Base-by-base conservation (phyloP, 73 alveolate genomes). In the Paramecium primaurelia region DNA sequence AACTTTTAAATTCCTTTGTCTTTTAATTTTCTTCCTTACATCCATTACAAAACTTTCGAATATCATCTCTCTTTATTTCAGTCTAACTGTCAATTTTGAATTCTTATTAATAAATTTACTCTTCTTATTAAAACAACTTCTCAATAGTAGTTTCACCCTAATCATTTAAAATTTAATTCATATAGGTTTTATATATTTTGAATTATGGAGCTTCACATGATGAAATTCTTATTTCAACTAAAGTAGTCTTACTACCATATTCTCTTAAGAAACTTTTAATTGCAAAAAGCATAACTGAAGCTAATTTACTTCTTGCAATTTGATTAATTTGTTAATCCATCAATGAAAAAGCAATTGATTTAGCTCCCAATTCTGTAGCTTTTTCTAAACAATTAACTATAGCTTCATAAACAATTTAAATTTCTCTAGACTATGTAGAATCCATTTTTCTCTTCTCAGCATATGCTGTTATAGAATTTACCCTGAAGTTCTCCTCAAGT, bases 331-430 rank as follows among this genome's bases (percentile, higher is more conserved):
- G 26, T 11, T 59, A 26, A 22, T 80, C 91, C 58, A 80, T 32
- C 4, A 80, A 51, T 0, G 71, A 42, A 10, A 80, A 47, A 26
- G 91, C 91, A 8, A 80, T 80, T 12, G 91, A 45, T 47, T 80
- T 44, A 5, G 45, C 58, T 12, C 91, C 91, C 30, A 80, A 47
- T 25, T 42, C 75, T 5, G 28, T 22, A 3, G 91, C 91, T 49
- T 80, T 80, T 8, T 26, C 77, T 47, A 80, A 49, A 80, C 91
- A 80, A 49, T 80, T 80, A 49, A 42, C 9, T 12, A 80, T 58
- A 12, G 77, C 71, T 26, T 80, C 91, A 80, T 80, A 80, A 6
- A 80, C 30, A 26, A 32, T 26, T 80, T 80, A 28, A 38, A 59
- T 22, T 80, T 80, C 91, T 16, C 58, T 14, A 4, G 77, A 22